These are phyloP conservation scores for Garcileccinum viscosum DNA, from an alignment of 1,284 basidiomycete species.

Conservation along the genomic window DNA sequence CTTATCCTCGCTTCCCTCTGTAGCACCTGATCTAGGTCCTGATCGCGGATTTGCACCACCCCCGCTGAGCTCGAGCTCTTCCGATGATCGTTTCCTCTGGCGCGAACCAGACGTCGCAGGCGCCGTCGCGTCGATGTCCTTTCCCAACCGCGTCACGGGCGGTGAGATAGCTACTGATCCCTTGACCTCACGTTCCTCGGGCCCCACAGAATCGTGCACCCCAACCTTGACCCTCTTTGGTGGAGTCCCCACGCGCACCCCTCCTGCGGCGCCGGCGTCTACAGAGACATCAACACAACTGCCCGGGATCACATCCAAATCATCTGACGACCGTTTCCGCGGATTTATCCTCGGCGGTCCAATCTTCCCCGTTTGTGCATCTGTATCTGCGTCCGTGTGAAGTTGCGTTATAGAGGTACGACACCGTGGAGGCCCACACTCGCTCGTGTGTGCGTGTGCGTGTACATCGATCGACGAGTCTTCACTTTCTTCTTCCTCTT, in stretches of 20 bases:
- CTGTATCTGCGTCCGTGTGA: neutral
- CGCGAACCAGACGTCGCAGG: constrained; percentile 19
- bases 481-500: constrained; percentile 30
- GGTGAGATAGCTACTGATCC: neutral
- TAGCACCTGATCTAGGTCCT: neutral
- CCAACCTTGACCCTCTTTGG: constrained; percentile 38
- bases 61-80: constrained; percentile 32
- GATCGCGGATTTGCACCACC: constrained; percentile 14
- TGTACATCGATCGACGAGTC: constrained; percentile 23
- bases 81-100: constrained; percentile 42
- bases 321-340: constrained; percentile 40
- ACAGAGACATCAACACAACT: neutral
- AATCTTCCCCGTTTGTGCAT: constrained; percentile 17
- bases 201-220: neutral
- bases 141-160: neutral
- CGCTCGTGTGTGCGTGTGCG: neutral
- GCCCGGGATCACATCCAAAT: constrained; percentile 24
- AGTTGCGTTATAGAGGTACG: neutral
- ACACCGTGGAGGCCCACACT: neutral
- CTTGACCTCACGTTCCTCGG: constrained; percentile 20
- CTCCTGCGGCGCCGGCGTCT: neutral
- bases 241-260: constrained; percentile 29
- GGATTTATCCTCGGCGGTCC: constrained; percentile 35
- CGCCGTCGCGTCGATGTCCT: constrained; percentile 2
- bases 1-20: constrained; percentile 18